A percentile compares a stretch with the other conserved stretches of the same genome.
These are phyloP conservation scores for Tolypocladium album DNA, from an alignment of 2,329 filamentous ascomycete genomes.

Conservation along the genomic window DNA sequence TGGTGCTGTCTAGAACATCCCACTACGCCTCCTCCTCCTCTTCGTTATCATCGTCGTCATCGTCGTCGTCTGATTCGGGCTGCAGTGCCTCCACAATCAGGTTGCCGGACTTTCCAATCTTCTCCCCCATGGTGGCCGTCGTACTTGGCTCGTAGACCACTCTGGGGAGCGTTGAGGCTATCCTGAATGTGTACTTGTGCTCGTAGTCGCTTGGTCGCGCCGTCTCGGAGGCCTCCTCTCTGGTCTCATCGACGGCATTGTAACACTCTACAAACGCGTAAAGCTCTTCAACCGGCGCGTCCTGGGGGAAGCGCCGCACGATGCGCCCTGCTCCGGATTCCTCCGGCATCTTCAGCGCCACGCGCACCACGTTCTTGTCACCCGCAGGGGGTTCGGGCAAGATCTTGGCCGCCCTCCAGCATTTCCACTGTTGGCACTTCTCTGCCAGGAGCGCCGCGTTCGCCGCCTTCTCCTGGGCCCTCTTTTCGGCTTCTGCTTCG, in stretches of 20 bases:
- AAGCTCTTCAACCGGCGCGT: constrained; percentile 72
- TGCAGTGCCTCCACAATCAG: constrained; percentile 66
- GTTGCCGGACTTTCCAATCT: constrained; percentile 75
- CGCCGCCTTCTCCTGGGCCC: constrained; percentile 48
- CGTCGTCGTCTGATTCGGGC: constrained; percentile 24
- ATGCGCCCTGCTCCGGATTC: constrained; percentile 57
- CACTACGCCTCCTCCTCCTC: constrained; percentile 6
- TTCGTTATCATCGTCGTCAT: constrained; percentile 15
- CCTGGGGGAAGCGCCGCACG: constrained; percentile 60
- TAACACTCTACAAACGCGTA: constrained; percentile 96
- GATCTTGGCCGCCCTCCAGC: constrained; percentile 64
- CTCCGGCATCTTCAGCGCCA: constrained; percentile 54
- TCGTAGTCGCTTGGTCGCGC: constrained; percentile 38
- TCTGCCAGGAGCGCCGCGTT: constrained; percentile 41
- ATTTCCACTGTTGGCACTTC: constrained; percentile 57
- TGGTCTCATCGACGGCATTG: constrained; percentile 48
- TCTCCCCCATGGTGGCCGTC: constrained; percentile 55
- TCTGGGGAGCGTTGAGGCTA: constrained; percentile 79
- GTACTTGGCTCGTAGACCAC: constrained; percentile 64
- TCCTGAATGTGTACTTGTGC: constrained; percentile 74
- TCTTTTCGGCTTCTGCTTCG: constrained; percentile 56
- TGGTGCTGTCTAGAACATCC: not conserved
- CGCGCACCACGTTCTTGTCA: constrained; percentile 60
- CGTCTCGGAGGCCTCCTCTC: constrained; percentile 28
- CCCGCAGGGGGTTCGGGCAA: constrained; percentile 53